These are phyloP conservation scores for Phytophthora pluvialis DNA, from an alignment of 352 stramenopile genomes.

Conservation along the genomic window DNA sequence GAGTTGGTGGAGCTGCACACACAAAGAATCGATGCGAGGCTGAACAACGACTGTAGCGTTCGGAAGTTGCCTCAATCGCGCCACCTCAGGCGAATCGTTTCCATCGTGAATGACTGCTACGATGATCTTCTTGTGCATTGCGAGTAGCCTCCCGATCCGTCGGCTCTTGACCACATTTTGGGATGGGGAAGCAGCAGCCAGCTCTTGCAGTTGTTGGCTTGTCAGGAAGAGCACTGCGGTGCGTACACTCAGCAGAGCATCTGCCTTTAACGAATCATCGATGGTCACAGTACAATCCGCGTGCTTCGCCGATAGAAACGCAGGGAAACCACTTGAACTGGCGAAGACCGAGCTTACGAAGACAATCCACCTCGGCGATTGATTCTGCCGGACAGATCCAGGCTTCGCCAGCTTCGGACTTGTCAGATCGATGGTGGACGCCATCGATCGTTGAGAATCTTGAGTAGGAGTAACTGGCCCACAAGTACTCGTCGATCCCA, in stretches of 20 bases:
- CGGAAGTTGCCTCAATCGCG: slow-evolving; percentile 35
- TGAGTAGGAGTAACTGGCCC: neutral
- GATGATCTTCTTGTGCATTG: slow-evolving; percentile 66
- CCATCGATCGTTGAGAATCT: neutral
- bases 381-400: slow-evolving; percentile 1
- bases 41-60: slow-evolving; percentile 38
- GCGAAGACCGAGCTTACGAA: slow-evolving; percentile 44
- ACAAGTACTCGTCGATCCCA: slow-evolving; percentile 3
- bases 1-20: slow-evolving; percentile 34
- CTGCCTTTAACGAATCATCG: slow-evolving; percentile 53
- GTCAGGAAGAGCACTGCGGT: slow-evolving; percentile 37
- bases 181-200: slow-evolving; percentile 21
- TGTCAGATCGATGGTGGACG: slow-evolving; percentile 26
- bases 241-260: slow-evolving; percentile 54
- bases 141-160: slow-evolving; percentile 36
- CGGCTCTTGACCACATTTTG: slow-evolving; percentile 38
- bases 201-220: slow-evolving; percentile 25
- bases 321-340: slow-evolving; percentile 30
- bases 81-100: slow-evolving; percentile 15
- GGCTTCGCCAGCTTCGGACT: slow-evolving; percentile 6
- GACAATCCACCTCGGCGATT: slow-evolving; percentile 29
- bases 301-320: slow-evolving; percentile 27
- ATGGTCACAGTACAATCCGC: slow-evolving; percentile 34
- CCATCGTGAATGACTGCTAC: slow-evolving; percentile 43
- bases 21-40: slow-evolving; percentile 19